These are phyloP conservation scores for Inga leiocalycina DNA, from an alignment of 306 rosid species.

Conservation along the genomic window DNA sequence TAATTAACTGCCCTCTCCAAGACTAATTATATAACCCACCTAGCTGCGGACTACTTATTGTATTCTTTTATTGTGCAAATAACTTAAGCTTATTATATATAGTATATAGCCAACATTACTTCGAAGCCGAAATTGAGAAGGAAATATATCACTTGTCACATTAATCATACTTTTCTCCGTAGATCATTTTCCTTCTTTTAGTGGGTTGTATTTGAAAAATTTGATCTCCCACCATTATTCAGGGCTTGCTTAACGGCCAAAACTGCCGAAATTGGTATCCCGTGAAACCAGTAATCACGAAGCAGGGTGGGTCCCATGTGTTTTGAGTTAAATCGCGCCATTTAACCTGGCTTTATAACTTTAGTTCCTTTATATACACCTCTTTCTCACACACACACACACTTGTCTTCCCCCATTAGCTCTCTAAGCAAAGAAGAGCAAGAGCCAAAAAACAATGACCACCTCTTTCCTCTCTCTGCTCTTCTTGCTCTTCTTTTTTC, in stretches of 20 bases:
- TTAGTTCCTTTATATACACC: constrained; percentile 66
- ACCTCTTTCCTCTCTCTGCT: constrained; percentile 36
- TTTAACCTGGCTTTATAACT: constrained; percentile 42
- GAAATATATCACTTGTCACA: not conserved
- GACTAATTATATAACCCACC: not conserved
- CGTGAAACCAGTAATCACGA: constrained; percentile 78
- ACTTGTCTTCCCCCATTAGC: constrained; percentile 21
- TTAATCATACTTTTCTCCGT: not conserved
- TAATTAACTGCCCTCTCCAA: constrained; percentile 34
- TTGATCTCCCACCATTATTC: constrained; percentile 42
- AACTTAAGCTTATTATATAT: not conserved
- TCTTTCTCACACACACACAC: not conserved
- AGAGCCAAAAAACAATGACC: constrained; percentile 44
- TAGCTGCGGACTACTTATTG: constrained; percentile 14
- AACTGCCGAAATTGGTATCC: constrained; percentile 62
- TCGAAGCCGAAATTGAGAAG: not conserved
- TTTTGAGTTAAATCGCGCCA: constrained; percentile 71
- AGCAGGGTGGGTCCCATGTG: constrained; percentile 59
- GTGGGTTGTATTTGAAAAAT: not conserved
- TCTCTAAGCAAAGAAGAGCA: not conserved
- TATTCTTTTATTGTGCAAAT: not conserved
- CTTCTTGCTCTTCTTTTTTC: constrained; percentile 52
- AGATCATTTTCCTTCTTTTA: not conserved
- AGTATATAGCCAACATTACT: not conserved
- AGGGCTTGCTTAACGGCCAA: constrained; percentile 79